Evolutionary conservation across 1,284 basidiomycete species (phyloP).

Genomic region (Pseudozyma thailandica): DNA sequence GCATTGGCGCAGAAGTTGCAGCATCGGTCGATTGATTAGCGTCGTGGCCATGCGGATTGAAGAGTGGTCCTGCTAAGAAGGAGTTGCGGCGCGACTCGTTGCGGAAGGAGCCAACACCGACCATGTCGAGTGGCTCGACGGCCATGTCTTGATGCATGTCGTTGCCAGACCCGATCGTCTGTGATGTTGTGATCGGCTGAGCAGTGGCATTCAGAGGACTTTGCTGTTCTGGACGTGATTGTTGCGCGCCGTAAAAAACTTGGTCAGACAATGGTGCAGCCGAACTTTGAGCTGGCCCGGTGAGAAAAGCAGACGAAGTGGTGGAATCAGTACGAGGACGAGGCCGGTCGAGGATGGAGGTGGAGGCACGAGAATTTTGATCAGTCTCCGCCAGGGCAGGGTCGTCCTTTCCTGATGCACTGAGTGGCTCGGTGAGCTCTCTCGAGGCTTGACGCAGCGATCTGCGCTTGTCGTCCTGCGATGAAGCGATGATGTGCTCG

Average conservation of each 20-base stretch:
- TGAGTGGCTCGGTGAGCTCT: constrained; percentile 7
- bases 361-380: neutral
- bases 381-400: too few relatives aligned
- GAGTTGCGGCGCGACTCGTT: constrained; percentile 54
- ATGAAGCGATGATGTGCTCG: constrained; percentile 41
- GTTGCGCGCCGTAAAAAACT: neutral
- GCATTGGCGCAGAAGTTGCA: constrained; percentile 1
- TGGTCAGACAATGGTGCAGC: neutral
- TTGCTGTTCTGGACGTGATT: neutral
- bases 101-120: constrained; percentile 52
- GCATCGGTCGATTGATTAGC: neutral
- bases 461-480: constrained; percentile 19
- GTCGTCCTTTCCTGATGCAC: neutral
- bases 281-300: neutral
- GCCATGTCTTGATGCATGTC: neutral
- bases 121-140: constrained; percentile 31
- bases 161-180: neutral
- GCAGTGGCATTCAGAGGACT: neutral
- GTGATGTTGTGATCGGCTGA: neutral
- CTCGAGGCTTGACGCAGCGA: constrained; percentile 27
- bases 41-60: constrained; percentile 14
- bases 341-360: constrained; percentile 26
- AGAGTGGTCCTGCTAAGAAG: constrained; percentile 30
- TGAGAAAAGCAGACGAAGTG: constrained; percentile 20
- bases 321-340: constrained; percentile 32